These are phyloP conservation scores for Cercophora newfieldiana DNA, from an alignment of 495 filamentous ascomycete genomes.

Conservation along the genomic window DNA sequence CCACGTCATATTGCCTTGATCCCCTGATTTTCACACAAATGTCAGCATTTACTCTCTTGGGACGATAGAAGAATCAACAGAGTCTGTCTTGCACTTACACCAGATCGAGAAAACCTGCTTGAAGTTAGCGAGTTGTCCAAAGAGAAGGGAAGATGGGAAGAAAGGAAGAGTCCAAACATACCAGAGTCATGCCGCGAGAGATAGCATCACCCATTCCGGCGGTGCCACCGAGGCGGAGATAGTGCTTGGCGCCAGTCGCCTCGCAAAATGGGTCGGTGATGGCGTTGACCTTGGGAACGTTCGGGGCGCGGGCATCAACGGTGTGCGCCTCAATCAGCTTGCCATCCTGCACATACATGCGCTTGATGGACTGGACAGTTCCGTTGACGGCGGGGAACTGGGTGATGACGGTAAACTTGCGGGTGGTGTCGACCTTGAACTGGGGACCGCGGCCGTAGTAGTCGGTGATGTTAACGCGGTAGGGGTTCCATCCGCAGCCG, in stretches of 20 bases:
- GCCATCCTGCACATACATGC: constrained; percentile 62
- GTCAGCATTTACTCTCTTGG: no score
- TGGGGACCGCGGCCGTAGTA: constrained; percentile 49
- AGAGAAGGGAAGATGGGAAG: no score
- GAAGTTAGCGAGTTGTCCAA: constrained; percentile 51
- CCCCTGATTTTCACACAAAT: no score
- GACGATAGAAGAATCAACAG: no score
- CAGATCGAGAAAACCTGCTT: constrained; percentile 54
- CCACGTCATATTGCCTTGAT: constrained; percentile 63
- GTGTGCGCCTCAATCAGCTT: constrained; percentile 38
- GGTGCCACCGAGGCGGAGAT: constrained; percentile 59
- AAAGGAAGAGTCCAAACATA: constrained; percentile 61
- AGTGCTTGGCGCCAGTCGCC: constrained; percentile 49
- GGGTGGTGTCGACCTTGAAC: constrained; percentile 30
- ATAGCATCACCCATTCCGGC: constrained; percentile 59
- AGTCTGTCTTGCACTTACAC: no score
- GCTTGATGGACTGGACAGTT: constrained; percentile 55
- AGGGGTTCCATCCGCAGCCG: constrained; percentile 70
- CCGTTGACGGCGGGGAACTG: constrained; percentile 62
- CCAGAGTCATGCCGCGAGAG: constrained; percentile 61
- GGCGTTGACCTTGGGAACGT: constrained; percentile 39
- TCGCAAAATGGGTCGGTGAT: constrained; percentile 62
- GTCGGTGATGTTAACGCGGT: constrained; percentile 52
- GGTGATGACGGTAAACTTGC: constrained; percentile 61
- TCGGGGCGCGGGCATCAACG: constrained; percentile 18